A percentile compares a stretch with the other conserved stretches of the same genome.
Evolutionary conservation across 495 filamentous ascomycete species (phyloP).

Genomic region (Chaetomidium leptoderma): DNA sequence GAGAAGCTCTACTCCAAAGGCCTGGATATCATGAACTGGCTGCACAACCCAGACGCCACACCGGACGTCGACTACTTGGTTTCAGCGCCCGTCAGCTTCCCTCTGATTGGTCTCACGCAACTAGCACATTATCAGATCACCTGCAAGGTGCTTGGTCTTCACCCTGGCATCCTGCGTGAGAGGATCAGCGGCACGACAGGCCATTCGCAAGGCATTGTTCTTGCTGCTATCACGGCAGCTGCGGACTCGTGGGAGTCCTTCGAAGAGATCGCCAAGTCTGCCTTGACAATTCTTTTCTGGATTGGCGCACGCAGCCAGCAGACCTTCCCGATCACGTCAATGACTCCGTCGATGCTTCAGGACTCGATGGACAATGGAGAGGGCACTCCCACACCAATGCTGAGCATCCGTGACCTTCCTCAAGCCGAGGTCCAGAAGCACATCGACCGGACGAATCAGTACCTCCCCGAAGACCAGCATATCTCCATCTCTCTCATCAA

Average conservation of each 20-base stretch:
- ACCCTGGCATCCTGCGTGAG: slow-evolving; percentile 80
- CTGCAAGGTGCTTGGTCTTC: slow-evolving; percentile 79
- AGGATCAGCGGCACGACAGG: slow-evolving; percentile 83
- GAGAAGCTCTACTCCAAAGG: slow-evolving; percentile 96
- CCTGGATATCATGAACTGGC: slow-evolving; percentile 88
- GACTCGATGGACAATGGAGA: slow-evolving; percentile 94
- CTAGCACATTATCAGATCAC: slow-evolving; percentile 90
- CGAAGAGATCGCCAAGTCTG: slow-evolving; percentile 66
- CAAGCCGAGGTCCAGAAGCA: slow-evolving; percentile 82
- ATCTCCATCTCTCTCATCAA: slow-evolving; percentile 95
- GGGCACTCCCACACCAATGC: slow-evolving; percentile 91
- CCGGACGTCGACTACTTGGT: slow-evolving; percentile 95
- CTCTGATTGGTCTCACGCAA: slow-evolving; percentile 92
- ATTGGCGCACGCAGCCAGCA: slow-evolving; percentile 98
- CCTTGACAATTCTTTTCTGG: slow-evolving; percentile 96
- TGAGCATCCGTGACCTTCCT: slow-evolving; percentile 91
- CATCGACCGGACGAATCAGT: slow-evolving; percentile 92
- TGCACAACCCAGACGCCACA: slow-evolving; percentile 78
- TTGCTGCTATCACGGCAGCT: slow-evolving; percentile 86
- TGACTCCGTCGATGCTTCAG: slow-evolving; percentile 86
- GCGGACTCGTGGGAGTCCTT: slow-evolving; percentile 88
- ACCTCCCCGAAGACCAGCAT: slow-evolving; percentile 85
- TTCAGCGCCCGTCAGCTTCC: slow-evolving; percentile 94
- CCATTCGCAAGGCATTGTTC: slow-evolving; percentile 94
- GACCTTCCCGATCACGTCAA: slow-evolving; percentile 87